Base-by-base conservation (phyloP, 768 basidiomycete species). In the Phanerochaete carnosa region DNA sequence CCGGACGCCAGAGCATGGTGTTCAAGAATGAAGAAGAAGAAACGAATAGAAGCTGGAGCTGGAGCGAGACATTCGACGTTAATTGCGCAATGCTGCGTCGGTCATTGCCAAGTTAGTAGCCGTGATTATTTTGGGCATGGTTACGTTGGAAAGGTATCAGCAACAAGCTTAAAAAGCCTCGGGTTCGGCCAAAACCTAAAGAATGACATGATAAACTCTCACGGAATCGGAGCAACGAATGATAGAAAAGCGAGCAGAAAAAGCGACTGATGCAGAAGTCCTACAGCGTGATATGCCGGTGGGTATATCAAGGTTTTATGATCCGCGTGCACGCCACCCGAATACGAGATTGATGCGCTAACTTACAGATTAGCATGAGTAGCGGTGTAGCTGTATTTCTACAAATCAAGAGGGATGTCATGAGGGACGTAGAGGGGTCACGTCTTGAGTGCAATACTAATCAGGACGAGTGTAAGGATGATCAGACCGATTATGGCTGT, bases 371-470 rank as follows among this genome's bases (percentile, higher is more conserved):
- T 8, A 52, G 50, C 50, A 52, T 26, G 28, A 28, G 50, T 15
- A 29, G n/a, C n/a, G n/a, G 28, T 52, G 28, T 16, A 52, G 13
- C 30, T 16, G 26, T 28, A 28, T 3, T 16, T 22, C 26, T 16
- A 30, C 50, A 28, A 30, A 52, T 30, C 25, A 52, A 52, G 50
- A n/a, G 13, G 22, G 28, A 12, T 13, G 15, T 2, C 6, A 30
- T 9, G n/a, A n/a, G n/a, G n/a, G n/a, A n/a, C 28, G 12, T 25
- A 52, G 25, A 28, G 32, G 50, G 13, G 33, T 74, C 68, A 91
- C 66, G 90, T 92, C 76, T 94, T 93, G 76, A 94, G 92, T 8
- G 91, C 75, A 52, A 94, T 85, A 68, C 93, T 92, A 51, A 94
- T 76, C 13, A 94, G 79, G 19, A 92, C 79, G 2, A 94, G 77